Percentiles rank a stretch among this genome's conserved stretches.
phyloP scores from a whole-genome alignment of 305 asterid species.

The Coffea humblotiana region DNA sequence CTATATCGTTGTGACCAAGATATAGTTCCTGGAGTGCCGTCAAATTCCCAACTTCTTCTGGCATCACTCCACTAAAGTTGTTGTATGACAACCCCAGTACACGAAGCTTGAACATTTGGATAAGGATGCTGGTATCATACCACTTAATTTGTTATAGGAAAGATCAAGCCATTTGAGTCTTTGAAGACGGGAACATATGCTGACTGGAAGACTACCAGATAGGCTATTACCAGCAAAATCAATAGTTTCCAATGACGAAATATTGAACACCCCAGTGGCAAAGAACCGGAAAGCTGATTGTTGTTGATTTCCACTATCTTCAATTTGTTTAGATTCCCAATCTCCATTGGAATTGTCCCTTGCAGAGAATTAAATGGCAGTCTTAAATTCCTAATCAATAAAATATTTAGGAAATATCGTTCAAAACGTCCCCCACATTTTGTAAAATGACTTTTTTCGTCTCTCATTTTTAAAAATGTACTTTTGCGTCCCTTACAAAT shows the following conservation, averaged over 20 bases:
- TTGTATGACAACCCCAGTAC: conserved; percentile 17
- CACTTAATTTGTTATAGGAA: conserved; percentile 9
- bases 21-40: conserved; percentile 1
- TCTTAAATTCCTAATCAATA: too few species aligned
- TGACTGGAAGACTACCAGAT: conserved; percentile 20
- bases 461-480: too few species aligned
- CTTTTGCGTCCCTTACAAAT: too few species aligned
- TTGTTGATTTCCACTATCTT: too few species aligned
- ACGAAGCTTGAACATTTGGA: conserved; percentile 19
- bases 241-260: conserved; percentile 12
- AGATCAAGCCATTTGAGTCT: conserved; percentile 12
- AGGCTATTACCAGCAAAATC: background rate
- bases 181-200: conserved; percentile 19
- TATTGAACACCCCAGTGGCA: conserved; percentile 26
- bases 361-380: too few species aligned
- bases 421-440: too few species aligned
- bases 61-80: conserved; percentile 19
- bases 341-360: too few species aligned
- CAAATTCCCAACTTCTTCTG: conserved; percentile 30
- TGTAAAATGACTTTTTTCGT: too few species aligned
- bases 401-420: too few species aligned
- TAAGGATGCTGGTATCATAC: conserved; percentile 22
- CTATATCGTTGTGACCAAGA: conserved; percentile 11
- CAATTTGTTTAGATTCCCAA: too few species aligned
- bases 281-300: conserved; percentile 13